phyloP scores from a whole-genome alignment of 768 basidiomycete species.

The Coprinellus aureogranulatus region DNA sequence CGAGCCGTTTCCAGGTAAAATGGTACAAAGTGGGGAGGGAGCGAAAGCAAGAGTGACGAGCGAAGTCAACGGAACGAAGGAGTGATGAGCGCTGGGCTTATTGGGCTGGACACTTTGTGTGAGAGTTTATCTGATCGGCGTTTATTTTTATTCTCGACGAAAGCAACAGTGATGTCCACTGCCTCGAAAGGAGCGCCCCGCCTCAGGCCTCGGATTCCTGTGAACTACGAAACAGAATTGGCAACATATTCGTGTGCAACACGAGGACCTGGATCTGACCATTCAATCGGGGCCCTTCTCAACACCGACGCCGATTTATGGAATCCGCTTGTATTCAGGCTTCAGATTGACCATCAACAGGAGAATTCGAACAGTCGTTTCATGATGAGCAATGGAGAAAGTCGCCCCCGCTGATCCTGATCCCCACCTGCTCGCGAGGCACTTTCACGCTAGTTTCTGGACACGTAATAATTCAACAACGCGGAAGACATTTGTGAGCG shows the following conservation, averaged over 20 bases:
- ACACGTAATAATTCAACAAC: not conserved
- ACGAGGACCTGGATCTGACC: too few species aligned
- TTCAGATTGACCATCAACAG: too few species aligned
- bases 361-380: not conserved
- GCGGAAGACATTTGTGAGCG: not conserved
- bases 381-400: not conserved
- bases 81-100: too few species aligned
- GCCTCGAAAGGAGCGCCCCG: not conserved
- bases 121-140: not conserved
- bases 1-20: not conserved
- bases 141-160: not conserved
- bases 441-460: not conserved
- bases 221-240: too few species aligned
- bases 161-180: not conserved
- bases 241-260: too few species aligned
- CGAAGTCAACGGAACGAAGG: not conserved
- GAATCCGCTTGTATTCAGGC: too few species aligned
- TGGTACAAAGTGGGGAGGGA: not conserved
- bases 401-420: not conserved
- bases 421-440: not conserved
- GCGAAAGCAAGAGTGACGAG: not conserved
- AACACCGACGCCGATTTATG: too few species aligned
- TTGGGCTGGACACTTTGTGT: not conserved
- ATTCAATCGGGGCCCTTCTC: too few species aligned
- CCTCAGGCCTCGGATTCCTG: too few species aligned